Evolutionary conservation across 2,329 filamentous ascomycete genomes (phyloP).

Genomic region (Hymenoscyphus fraxineus): DNA sequence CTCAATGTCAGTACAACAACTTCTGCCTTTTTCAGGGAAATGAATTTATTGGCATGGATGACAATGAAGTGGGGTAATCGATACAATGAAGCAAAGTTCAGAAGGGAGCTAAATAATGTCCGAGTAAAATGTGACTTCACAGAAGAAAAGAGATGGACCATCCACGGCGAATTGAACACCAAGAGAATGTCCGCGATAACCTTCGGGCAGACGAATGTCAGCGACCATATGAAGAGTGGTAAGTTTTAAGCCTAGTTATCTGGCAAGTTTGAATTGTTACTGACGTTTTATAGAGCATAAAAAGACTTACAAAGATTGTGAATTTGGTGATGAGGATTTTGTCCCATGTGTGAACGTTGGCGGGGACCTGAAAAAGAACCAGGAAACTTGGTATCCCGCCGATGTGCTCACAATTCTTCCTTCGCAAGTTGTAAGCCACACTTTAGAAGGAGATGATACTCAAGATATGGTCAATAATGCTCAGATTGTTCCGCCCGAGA

Average conservation of each 20-base stretch:
- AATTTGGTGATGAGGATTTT: not conserved
- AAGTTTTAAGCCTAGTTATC: not conserved
- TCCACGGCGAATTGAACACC: not conserved
- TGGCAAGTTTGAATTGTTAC: not conserved
- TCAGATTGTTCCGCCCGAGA: not conserved
- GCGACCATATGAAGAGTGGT: not conserved
- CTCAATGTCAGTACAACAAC: not conserved
- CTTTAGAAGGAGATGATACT: not conserved
- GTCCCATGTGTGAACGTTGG: slow-evolving; percentile 6
- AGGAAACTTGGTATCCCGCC: not conserved
- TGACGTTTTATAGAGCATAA: not conserved
- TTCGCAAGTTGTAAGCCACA: slow-evolving; percentile 10
- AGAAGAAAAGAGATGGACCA: not conserved
- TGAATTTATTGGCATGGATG: not conserved
- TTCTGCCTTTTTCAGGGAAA: not conserved
- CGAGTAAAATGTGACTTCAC: not conserved
- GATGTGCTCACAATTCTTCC: slow-evolving; percentile 3
- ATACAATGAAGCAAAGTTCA: not conserved
- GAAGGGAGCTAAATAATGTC: not conserved
- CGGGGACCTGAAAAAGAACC: not conserved
- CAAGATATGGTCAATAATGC: not conserved
- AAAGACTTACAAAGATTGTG: not conserved
- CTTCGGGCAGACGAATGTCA: not conserved
- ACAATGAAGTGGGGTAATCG: not conserved
- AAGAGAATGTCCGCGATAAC: not conserved